These are phyloP conservation scores for Trifolium dubium DNA, from an alignment of 306 rosid species.

Conservation along the genomic window DNA sequence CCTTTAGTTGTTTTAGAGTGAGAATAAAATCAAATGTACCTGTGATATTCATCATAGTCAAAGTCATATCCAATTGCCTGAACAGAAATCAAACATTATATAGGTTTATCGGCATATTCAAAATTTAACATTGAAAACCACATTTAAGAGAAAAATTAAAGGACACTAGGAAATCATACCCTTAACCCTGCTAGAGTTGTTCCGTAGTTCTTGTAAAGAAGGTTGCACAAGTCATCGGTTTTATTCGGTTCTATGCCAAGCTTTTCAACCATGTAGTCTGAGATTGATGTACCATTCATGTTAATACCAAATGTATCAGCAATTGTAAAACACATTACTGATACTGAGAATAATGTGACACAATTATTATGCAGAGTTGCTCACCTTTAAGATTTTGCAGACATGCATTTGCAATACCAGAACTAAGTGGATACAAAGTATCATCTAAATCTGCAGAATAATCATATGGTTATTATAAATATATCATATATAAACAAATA, in stretches of 20 bases:
- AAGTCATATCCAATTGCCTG: conserved; percentile 93
- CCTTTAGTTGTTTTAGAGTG: not conserved
- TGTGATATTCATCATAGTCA: conserved; percentile 85
- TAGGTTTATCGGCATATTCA: not conserved
- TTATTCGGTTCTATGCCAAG: conserved; percentile 71
- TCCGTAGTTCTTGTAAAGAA: conserved; percentile 83
- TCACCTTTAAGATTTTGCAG: conserved; percentile 76
- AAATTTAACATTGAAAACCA: not conserved
- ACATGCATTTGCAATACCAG: conserved; percentile 74
- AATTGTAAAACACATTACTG: not conserved
- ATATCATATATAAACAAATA: not conserved
- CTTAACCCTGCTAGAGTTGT: conserved; percentile 93
- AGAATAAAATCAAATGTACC: conserved; percentile 44
- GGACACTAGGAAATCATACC: conserved; percentile 51
- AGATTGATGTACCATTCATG: conserved; percentile 22
- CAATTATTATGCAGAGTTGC: conserved; percentile 3
- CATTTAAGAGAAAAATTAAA: not conserved
- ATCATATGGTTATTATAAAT: conserved; percentile 6
- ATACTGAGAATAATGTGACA: conserved; percentile 1
- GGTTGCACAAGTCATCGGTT: conserved; percentile 59
- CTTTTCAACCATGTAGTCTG: conserved; percentile 82
- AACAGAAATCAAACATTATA: conserved; percentile 30
- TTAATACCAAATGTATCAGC: not conserved
- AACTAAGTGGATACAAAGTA: conserved; percentile 82
- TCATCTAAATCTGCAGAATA: conserved; percentile 86